Conservation (phyloP, 495 filamentous ascomycete genomes). For the Penicillium longicatenatum region DNA sequence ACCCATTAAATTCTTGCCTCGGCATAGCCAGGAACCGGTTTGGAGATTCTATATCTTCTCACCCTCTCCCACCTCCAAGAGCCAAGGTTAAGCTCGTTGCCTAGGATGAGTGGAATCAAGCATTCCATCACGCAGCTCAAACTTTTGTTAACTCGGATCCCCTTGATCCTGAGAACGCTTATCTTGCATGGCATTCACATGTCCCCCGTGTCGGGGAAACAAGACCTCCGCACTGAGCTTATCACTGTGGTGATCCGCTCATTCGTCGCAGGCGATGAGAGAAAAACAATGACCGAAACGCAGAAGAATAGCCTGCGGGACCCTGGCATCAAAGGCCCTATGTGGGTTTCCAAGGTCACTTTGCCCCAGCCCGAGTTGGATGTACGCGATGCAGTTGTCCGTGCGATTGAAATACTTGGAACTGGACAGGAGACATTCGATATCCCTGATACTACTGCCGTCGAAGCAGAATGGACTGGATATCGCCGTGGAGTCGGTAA, state of each 20-base stretch:
- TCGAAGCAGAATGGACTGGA: constrained; percentile 89
- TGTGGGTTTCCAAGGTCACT: constrained; percentile 75
- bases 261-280: constrained; percentile 46
- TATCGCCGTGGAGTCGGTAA: constrained; percentile 60
- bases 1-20: constrained; percentile 17
- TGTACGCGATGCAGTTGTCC: constrained; percentile 58
- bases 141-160: constrained; percentile 58
- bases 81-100: background rate
- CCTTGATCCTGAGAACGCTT: constrained; percentile 65
- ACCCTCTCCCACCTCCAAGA: constrained; percentile 1
- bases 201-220: constrained; percentile 68
- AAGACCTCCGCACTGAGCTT: constrained; percentile 77
- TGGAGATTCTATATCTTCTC: constrained; percentile 11
- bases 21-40: constrained; percentile 28
- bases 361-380: constrained; percentile 59
- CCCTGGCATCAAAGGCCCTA: constrained; percentile 70
- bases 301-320: constrained; percentile 66
- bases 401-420: constrained; percentile 66
- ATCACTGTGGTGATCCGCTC: constrained; percentile 69
- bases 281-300: constrained; percentile 54
- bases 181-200: constrained; percentile 67
- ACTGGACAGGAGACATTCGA: constrained; percentile 47
- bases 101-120: constrained; percentile 38
- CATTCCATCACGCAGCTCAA: constrained; percentile 38
- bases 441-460: constrained; percentile 55